phyloP scores from a whole-genome alignment of 495 filamentous ascomycete genomes.

The Mycothermus thermophilus region DNA sequence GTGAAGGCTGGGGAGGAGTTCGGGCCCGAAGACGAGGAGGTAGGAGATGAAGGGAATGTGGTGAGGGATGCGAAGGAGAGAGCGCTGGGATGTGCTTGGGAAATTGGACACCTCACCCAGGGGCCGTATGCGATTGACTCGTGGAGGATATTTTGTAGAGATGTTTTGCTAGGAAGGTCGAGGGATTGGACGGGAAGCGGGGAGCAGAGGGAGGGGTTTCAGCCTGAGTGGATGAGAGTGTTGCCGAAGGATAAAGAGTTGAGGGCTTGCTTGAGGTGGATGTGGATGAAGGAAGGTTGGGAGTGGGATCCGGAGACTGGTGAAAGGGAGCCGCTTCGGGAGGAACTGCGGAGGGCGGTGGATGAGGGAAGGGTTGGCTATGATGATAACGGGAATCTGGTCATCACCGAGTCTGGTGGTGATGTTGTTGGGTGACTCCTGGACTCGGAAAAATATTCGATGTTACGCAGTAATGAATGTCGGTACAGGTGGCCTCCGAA shows the following conservation, averaged over 20 bases:
- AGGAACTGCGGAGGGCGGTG: slow-evolving; percentile 44
- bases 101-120: slow-evolving; percentile 77
- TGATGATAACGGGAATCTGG: slow-evolving; percentile 41
- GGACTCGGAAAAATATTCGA: too few species aligned
- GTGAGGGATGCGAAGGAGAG: slow-evolving; percentile 19
- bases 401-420: slow-evolving; percentile 15
- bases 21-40: slow-evolving; percentile 12
- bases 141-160: slow-evolving; percentile 89
- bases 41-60: slow-evolving; percentile 2
- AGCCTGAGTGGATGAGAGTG: slow-evolving; percentile 78
- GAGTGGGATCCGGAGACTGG: slow-evolving; percentile 67
- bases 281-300: slow-evolving; percentile 71
- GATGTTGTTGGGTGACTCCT: background rate
- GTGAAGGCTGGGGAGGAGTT: slow-evolving; percentile 37
- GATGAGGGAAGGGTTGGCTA: slow-evolving; percentile 44
- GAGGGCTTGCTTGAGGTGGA: slow-evolving; percentile 73
- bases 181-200: slow-evolving; percentile 45
- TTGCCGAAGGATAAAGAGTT: slow-evolving; percentile 80
- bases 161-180: slow-evolving; percentile 52
- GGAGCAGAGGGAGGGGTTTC: slow-evolving; percentile 24
- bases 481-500: too few species aligned
- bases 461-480: too few species aligned
- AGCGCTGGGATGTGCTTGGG: slow-evolving; percentile 47
- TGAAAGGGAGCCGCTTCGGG: slow-evolving; percentile 40
- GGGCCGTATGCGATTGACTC: slow-evolving; percentile 82